phyloP scores from a whole-genome alignment of 2,329 filamentous ascomycete genomes.

The Ceratocystis lukuohia region DNA sequence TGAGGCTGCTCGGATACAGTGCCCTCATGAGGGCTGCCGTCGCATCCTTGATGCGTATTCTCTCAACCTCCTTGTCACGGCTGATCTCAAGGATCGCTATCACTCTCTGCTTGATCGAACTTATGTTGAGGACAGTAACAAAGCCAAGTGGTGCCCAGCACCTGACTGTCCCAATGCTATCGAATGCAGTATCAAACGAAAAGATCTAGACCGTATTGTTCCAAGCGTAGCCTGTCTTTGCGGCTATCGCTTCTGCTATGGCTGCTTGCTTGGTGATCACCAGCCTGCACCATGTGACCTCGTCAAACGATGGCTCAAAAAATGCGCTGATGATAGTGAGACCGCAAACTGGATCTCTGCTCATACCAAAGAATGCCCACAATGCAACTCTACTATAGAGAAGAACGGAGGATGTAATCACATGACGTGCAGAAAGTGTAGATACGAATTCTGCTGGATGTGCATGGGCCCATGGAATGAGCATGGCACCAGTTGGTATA shows the following conservation, averaged over 20 bases:
- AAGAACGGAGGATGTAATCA: slow-evolving; percentile 98
- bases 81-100: slow-evolving; percentile 51
- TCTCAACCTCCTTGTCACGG: slow-evolving; percentile 58
- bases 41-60: slow-evolving; percentile 85
- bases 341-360: slow-evolving; percentile 99
- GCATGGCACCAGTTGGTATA: slow-evolving; percentile 98
- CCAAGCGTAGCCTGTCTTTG: slow-evolving; percentile 82
- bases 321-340: slow-evolving; percentile 95
- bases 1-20: slow-evolving; percentile 88
- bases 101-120: slow-evolving; percentile 77
- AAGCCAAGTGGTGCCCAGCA: slow-evolving; percentile 92
- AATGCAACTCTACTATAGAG: slow-evolving; percentile 92
- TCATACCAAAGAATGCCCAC: slow-evolving; percentile 96
- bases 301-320: slow-evolving; percentile 93
- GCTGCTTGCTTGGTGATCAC: slow-evolving; percentile 78
- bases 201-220: slow-evolving; percentile 71
- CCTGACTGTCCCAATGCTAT: slow-evolving; percentile 94
- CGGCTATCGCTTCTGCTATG: slow-evolving; percentile 85
- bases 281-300: slow-evolving; percentile 83
- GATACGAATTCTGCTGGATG: slow-evolving; percentile 99
- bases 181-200: slow-evolving; percentile 76
- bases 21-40: slow-evolving; percentile 74
- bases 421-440: slow-evolving; percentile 94
- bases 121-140: slow-evolving; percentile 93
- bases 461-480: slow-evolving; percentile 99